phyloP scores from a whole-genome alignment of 2,329 filamentous ascomycete species.

The Penicillium brevicompactum region DNA sequence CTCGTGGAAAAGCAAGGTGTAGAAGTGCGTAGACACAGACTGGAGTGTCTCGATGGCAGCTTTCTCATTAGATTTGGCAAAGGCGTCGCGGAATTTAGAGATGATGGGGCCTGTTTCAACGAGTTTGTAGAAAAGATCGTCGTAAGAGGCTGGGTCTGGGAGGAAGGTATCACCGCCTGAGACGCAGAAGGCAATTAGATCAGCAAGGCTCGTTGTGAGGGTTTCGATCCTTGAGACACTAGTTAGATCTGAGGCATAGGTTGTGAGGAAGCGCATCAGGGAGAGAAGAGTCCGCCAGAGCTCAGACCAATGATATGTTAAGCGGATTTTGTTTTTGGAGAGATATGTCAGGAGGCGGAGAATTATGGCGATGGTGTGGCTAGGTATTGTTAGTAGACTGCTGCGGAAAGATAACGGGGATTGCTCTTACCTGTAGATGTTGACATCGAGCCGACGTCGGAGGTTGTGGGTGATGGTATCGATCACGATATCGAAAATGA shows the following conservation, averaged over 20 bases:
- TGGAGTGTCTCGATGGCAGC: conserved; percentile 84
- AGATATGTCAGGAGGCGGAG: conserved; percentile 82
- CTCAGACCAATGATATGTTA: conserved; percentile 92
- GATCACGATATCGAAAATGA: conserved; percentile 81
- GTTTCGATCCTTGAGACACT: conserved; percentile 68
- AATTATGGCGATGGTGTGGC: conserved; percentile 76
- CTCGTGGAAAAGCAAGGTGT: conserved; percentile 68
- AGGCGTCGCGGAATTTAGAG: conserved; percentile 78
- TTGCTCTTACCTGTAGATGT: conserved; percentile 68
- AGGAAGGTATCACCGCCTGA: conserved; percentile 89
- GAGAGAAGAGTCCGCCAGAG: conserved; percentile 87
- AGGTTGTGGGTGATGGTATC: conserved; percentile 95
- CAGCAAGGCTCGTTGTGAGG: conserved; percentile 76
- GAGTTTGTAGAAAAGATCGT: conserved; percentile 97
- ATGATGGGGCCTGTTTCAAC: conserved; percentile 88
- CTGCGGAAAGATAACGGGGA: background rate
- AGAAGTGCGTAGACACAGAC: conserved; percentile 78
- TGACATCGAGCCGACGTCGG: conserved; percentile 77
- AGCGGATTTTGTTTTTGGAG: conserved; percentile 76
- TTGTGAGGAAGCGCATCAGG: conserved; percentile 85
- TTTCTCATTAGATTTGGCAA: conserved; percentile 31
- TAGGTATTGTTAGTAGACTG: conserved; percentile 23
- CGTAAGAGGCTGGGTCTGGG: conserved; percentile 82
- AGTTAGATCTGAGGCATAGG: conserved; percentile 78
- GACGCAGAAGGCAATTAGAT: conserved; percentile 79